Percentiles rank a stretch among this genome's conserved stretches.
These are phyloP conservation scores for Maudiozyma pseudohumilis DNA, from an alignment of 805 yeast genomes.

Conservation along the genomic window DNA sequence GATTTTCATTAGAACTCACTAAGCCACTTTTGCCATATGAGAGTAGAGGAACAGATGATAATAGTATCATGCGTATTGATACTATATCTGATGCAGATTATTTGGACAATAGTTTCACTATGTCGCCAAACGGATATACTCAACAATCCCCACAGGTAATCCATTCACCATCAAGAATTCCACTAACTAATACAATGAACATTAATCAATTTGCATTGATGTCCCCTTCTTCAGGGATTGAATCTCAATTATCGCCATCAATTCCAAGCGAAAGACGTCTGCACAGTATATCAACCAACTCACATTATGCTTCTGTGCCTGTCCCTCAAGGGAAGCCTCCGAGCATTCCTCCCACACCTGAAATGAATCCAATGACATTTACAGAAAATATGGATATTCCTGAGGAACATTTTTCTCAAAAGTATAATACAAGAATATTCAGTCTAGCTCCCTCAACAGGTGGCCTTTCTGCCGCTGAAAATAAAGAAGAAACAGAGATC, in stretches of 20 bases:
- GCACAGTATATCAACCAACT: neutral
- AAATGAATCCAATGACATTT: neutral
- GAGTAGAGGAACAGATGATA: neutral
- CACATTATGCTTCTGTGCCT: too few relatives aligned
- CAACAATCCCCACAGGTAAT: slow-evolving; percentile 9
- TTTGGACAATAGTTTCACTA: slow-evolving; percentile 4
- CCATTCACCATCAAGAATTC: slow-evolving; percentile 21
- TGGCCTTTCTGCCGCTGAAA: too few relatives aligned
- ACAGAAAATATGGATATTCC: neutral
- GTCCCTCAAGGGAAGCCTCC: neutral
- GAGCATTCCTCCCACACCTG: slow-evolving; percentile 3
- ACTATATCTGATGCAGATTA: neutral
- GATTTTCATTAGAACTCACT: slow-evolving; percentile 17
- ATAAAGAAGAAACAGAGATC: too few relatives aligned
- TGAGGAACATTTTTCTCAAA: slow-evolving; percentile 2
- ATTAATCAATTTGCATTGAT: slow-evolving; percentile 14
- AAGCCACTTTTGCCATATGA: slow-evolving; percentile 14
- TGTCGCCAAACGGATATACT: neutral
- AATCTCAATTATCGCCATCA: neutral
- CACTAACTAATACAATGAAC: slow-evolving; percentile 18
- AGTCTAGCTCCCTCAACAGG: slow-evolving; percentile 22
- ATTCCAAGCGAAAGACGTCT: neutral
- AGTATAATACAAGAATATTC: slow-evolving; percentile 14
- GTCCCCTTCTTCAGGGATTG: neutral
- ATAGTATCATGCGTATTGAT: neutral